Percentiles rank a stretch among this genome's conserved stretches.
Evolutionary conservation across 2,329 filamentous ascomycete species (phyloP).

Genomic region (Sporothrix inflata): DNA sequence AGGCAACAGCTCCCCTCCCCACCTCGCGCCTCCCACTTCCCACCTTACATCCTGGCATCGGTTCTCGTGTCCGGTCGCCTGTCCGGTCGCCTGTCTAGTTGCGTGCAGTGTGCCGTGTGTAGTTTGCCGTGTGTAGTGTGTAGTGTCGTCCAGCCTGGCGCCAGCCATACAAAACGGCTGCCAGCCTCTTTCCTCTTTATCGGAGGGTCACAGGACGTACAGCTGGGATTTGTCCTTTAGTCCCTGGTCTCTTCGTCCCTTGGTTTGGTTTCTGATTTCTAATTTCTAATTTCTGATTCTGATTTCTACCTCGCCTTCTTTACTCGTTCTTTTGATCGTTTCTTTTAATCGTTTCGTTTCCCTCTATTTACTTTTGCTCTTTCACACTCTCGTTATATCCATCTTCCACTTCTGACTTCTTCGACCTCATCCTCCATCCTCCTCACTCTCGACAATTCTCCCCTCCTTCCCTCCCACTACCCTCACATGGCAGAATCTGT

Average conservation of each 20-base stretch:
- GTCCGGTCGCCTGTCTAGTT: background rate
- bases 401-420: background rate
- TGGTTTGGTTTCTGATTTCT: background rate
- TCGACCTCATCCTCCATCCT: background rate
- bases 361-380: background rate
- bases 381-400: background rate
- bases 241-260: background rate
- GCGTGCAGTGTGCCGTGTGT: background rate
- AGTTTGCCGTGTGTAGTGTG: background rate
- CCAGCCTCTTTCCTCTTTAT: background rate
- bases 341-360: background rate
- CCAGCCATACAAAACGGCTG: slow-evolving; percentile 5
- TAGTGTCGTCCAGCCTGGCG: background rate
- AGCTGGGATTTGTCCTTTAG: background rate
- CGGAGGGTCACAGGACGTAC: background rate
- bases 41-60: too few relatives aligned
- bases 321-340: background rate
- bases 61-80: background rate
- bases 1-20: background rate
- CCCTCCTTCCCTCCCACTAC: background rate
- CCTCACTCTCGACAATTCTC: background rate
- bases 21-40: background rate
- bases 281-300: background rate
- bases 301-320: background rate
- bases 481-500: background rate